Conservation (phyloP, 108 stramenopile genomes). For the Bacterosira constricta region DNA sequence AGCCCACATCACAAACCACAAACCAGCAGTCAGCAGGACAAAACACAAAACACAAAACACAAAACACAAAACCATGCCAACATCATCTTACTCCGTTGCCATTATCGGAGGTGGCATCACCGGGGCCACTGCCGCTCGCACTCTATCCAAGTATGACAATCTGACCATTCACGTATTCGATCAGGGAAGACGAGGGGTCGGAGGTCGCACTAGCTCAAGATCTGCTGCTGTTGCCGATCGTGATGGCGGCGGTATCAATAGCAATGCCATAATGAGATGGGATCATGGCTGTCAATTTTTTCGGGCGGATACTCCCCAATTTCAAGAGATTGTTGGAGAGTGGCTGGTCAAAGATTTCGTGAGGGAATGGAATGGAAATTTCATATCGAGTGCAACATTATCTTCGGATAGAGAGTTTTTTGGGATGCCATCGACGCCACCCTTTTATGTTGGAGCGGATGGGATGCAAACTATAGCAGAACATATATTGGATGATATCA, state of each 20-base stretch:
- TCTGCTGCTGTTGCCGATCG: neutral
- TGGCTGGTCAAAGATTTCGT: constrained; percentile 49
- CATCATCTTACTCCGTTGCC: too few species aligned
- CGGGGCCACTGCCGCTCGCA: constrained; percentile 33
- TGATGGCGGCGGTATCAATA: neutral
- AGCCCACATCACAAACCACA: neutral
- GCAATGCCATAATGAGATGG: constrained; percentile 30
- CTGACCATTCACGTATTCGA: constrained; percentile 56
- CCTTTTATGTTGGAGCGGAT: constrained; percentile 48
- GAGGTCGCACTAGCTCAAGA: constrained; percentile 59
- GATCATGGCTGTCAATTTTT: constrained; percentile 80
- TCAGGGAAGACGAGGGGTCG: constrained; percentile 69
- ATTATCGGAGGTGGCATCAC: constrained; percentile 59
- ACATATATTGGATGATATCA: constrained; percentile 9
- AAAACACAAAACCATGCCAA: too few species aligned
- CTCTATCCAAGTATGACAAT: constrained; percentile 8
- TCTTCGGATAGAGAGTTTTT: constrained; percentile 52
- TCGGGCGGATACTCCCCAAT: constrained; percentile 55
- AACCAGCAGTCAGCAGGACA: neutral
- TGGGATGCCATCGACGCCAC: constrained; percentile 53
- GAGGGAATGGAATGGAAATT: constrained; percentile 56
- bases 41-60: neutral
- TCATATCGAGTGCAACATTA: constrained; percentile 18
- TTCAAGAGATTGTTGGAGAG: constrained; percentile 25
- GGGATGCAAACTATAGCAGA: constrained; percentile 32